Base-by-base conservation (phyloP, 2,329 filamentous ascomycete species). In the Fusarium xylarioides region DNA sequence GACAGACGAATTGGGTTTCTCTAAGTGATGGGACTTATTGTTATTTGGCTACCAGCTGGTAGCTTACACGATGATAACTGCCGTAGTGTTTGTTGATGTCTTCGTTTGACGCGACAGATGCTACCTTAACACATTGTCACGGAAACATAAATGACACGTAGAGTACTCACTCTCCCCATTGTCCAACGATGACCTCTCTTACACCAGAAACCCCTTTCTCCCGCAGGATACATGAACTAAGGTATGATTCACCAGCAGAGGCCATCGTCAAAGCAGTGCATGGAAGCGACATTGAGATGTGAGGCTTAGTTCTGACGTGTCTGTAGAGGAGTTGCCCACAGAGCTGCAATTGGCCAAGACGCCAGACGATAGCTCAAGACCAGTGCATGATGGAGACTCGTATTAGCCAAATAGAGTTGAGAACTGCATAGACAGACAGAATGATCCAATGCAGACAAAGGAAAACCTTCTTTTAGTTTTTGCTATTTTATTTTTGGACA, bases 221-320 rank as follows among this genome's bases (percentile, higher is more conserved):
- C 43, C 28, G 57, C 66, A 68, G 40, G 56, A 28, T 35, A 50
- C 64, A 68, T 52, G 32, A 68, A 42, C 49, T 46, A n/a, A n/a
- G n/a, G n/a, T n/a, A 63, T 28, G 38, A 47, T 47, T 57, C 32
- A 26, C n/a, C 49, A 35, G 49, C 32, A 52, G 49, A 53, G 14
- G 34, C 18, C 37, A 49, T 56, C 16, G 30, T 38, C 52, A 28
- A 43, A 53, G 44, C 28, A 70, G 44, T 69, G 66, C 66, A 69
- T 69, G 66, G 66, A 69, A 69, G 66, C 66, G 66, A 69, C 52
- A 70, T 69, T 69, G 59, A 53, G 52, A 70, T 65, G 52, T 54
- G 66, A 69, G 58, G 66, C 61, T 66, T 54, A 44, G 68, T 63
- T 57, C 65, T 73, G 72, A 75, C 61, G 66, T 75, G 69, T 74